Evolutionary conservation across 345 rosid genomes (phyloP).

Genomic region (Ceriops decandra): DNA sequence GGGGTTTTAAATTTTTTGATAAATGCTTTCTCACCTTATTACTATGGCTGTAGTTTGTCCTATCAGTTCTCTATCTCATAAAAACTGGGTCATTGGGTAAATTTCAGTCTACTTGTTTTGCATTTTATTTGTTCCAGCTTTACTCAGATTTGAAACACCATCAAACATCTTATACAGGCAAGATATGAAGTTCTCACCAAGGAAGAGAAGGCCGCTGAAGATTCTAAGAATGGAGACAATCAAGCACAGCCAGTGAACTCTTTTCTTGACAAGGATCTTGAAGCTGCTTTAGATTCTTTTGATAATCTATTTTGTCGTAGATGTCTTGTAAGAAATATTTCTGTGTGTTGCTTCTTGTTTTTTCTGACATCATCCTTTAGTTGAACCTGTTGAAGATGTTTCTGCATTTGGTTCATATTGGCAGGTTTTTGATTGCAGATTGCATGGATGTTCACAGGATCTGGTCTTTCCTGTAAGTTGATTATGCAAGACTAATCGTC

Average conservation of each 20-base stretch:
- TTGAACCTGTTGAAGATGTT: constrained; percentile 1
- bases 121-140: constrained; percentile 72
- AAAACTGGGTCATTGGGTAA: constrained; percentile 54
- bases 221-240: constrained; percentile 42
- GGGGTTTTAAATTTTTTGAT: neutral
- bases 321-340: constrained; percentile 69
- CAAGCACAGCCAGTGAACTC: constrained; percentile 54
- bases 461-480: constrained; percentile 88
- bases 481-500: constrained; percentile 23
- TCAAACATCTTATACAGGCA: constrained; percentile 99
- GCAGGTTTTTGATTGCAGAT: constrained; percentile 98
- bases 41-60: constrained; percentile 8
- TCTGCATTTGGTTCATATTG: constrained; percentile 18
- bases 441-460: constrained; percentile 99
- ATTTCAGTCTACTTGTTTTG: constrained; percentile 88
- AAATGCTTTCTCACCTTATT: constrained; percentile 3
- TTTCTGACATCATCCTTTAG: neutral
- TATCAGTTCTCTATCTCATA: constrained; percentile 17
- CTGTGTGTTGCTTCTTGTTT: constrained; percentile 5
- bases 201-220: constrained; percentile 48
- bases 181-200: constrained; percentile 71
- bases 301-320: constrained; percentile 97
- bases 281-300: constrained; percentile 97
- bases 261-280: constrained; percentile 82
- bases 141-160: constrained; percentile 95